These are phyloP conservation scores for Heteromeles arbutifolia DNA, from an alignment of 306 rosid genomes.

Conservation along the genomic window DNA sequence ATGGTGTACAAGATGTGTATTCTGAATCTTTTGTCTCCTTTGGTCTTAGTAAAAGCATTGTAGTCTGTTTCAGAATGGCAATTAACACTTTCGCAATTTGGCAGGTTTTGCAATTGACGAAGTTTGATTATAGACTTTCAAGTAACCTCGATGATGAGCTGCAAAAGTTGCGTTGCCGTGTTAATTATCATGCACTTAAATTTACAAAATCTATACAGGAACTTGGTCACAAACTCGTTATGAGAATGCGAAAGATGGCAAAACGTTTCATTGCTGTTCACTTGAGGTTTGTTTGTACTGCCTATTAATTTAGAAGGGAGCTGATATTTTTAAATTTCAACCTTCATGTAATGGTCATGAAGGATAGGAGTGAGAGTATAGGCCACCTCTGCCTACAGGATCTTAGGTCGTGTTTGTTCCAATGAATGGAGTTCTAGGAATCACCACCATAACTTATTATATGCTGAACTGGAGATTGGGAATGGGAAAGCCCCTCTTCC, in stretches of 20 bases:
- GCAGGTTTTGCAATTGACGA: conserved; percentile 92
- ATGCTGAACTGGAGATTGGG: not conserved
- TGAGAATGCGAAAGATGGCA: conserved; percentile 75
- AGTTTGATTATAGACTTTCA: conserved; percentile 96
- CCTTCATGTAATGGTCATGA: conserved; percentile 4
- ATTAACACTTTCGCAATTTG: conserved; percentile 19
- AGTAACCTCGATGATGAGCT: conserved; percentile 79
- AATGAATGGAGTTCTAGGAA: not conserved
- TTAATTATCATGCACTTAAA: conserved; percentile 84
- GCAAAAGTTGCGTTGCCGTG: conserved; percentile 90
- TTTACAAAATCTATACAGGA: conserved; percentile 81
- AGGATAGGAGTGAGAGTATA: not conserved
- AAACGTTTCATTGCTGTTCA: conserved; percentile 79
- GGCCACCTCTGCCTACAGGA: not conserved
- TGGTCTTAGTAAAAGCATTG: not conserved
- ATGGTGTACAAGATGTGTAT: not conserved
- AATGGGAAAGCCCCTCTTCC: not conserved
- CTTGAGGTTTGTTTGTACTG: conserved; percentile 60
- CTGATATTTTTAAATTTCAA: conserved; percentile 13
- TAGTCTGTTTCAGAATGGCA: not conserved
- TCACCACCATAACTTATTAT: not conserved
- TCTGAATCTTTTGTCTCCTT: not conserved
- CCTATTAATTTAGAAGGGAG: not conserved
- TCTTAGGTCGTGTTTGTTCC: not conserved
- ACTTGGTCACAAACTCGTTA: conserved; percentile 67